Evolutionary conservation across 176 grass and related monocot species (phyloP), one percentile per base, ranked within the genome.

Genomic region (Otatea glauca): DNA sequence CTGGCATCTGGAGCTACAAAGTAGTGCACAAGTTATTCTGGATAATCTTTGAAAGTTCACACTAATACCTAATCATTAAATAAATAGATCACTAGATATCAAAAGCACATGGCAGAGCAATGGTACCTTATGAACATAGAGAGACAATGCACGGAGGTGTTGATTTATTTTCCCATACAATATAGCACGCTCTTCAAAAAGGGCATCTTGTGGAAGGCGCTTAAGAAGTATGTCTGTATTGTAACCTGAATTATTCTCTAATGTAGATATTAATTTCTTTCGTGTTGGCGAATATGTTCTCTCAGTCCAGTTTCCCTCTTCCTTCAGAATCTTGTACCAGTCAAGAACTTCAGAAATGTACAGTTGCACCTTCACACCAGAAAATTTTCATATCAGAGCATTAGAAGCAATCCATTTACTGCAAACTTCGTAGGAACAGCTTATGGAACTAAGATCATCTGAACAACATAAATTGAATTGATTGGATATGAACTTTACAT

Each of bases 311-410:
- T 86, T 99, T 75, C 91, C 82, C 79, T 99, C 86, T 78, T 94
- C 93, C 86, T 94, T 94, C 67, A 99, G 78, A 88, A 75, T 88
- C 84, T 84, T 95, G 81, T 91, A 84, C 91, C 96, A 92, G 73
- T 96, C 96, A 78, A 99, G 59, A 70, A 99, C 96, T 86, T 99
- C 96, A 85, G 96, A 99, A 81, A 99, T 88, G 86, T 99, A 99
- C 55, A 94, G 84, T 96, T 99, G 96, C 55, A 99, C 93, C 96
- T 99, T 73, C n/a, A 72, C 55, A 84, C 9, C 45, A 87, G 49
- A 91, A 91, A 45, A 20, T 75, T 59, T 4, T 25, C 70, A 49
- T 42, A 49, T 85, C 41, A 85, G 62, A 74, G 76, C 34, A 82
- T 72, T 29, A 79, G 62, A 74, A 69, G 41, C 41, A 75, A 89